Base-by-base conservation (phyloP, 495 filamentous ascomycete genomes). In the Oidiodendron maius region DNA sequence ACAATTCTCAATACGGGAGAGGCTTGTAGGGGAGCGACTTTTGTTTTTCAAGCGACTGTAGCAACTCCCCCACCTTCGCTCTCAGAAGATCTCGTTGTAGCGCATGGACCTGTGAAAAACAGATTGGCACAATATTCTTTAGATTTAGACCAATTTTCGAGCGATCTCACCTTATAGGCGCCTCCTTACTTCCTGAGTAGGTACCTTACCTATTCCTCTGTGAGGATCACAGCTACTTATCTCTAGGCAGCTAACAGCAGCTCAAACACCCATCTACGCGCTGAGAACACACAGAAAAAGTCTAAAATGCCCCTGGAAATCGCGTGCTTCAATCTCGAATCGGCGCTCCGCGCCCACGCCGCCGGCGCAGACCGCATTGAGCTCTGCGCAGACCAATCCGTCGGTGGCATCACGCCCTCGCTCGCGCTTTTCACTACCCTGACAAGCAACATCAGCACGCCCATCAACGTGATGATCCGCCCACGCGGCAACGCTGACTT, bases 401-500 rank as follows among this genome's bases (percentile, higher is more conserved):
- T 48, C 4, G 52, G 52, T 20, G 56, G 56, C 11, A 46, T 45
- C 0, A 59, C 56, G n/a, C 56, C 56, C 2, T 11, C n/a, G 0
- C 40, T 53, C 17, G 39, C 45, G 4, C 21, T 16, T 8, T 44
- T 56, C 23, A 21, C 11, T 16, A 50, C 62, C 13, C 50, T 58
- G 28, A 44, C 69, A 13, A 24, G 48, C 0, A 36, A 52, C 18
- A 25, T 71, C 10, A 28, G 47, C 0, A 68, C 72, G 24, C 72
- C 75, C 0, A 61, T 77, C 12, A 68, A 68, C 46, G 64, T 70
- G 15, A 79, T 79, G 74, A 69, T 76, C 49, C 64, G 75, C 11
- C 71, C 73, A 5, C 66, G 67, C 16, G 54, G 64, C 4, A 17
- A 10, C 0, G 57, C 64, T 0, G 40, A 60, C 52, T 79, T 77